phyloP scores from a whole-genome alignment of 306 rosid species.

The Neltuma alba region DNA sequence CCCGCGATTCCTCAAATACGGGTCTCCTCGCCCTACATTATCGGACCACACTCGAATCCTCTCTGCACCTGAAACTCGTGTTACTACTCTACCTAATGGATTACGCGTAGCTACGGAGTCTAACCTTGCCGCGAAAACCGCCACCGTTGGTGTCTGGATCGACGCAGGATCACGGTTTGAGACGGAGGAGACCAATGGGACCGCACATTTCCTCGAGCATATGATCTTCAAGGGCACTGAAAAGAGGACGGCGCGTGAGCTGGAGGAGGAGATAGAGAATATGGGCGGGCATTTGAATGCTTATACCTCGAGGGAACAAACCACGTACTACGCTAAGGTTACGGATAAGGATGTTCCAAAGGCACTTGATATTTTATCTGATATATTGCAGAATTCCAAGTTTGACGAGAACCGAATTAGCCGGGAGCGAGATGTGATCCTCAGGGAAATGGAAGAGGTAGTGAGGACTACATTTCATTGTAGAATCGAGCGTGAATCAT shows the following conservation, averaged over 20 bases:
- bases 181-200: constrained; percentile 90
- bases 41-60: constrained; percentile 78
- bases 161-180: constrained; percentile 94
- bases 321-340: constrained; percentile 90
- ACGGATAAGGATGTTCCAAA: constrained; percentile 62
- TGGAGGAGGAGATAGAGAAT: constrained; percentile 94
- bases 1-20: constrained; percentile 85
- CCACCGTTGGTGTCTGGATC: constrained; percentile 95
- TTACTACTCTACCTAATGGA: constrained; percentile 83
- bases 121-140: constrained; percentile 59
- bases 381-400: constrained; percentile 85
- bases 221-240: constrained; percentile 95
- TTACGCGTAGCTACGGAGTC: constrained; percentile 91
- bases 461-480: background rate
- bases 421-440: constrained; percentile 85
- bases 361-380: constrained; percentile 77
- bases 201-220: constrained; percentile 91
- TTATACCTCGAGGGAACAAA: constrained; percentile 88
- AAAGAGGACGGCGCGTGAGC: constrained; percentile 62
- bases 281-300: constrained; percentile 98
- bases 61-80: constrained; percentile 80
- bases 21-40: constrained; percentile 75
- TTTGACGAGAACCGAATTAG: constrained; percentile 73
- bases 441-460: constrained; percentile 98
- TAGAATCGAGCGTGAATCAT: background rate